These are phyloP conservation scores for Acanthamoeba healyi DNA, from an alignment of 208 protist genomes.

Conservation along the genomic window DNA sequence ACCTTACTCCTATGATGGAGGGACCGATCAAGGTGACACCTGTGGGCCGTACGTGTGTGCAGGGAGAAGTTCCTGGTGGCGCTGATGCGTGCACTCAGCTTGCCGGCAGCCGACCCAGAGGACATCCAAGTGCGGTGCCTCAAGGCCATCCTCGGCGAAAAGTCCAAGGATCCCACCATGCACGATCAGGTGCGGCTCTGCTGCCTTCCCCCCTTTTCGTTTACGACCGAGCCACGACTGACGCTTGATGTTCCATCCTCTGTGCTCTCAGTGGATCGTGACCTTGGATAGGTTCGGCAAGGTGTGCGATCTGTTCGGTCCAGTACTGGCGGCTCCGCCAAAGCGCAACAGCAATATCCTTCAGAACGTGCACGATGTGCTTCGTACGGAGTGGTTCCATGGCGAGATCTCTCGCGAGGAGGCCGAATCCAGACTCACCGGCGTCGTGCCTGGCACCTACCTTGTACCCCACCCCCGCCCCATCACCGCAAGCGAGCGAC, in stretches of 20 bases:
- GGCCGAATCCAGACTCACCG: conserved; percentile 74
- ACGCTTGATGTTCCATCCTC: too few species aligned
- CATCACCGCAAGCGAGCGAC: too few species aligned
- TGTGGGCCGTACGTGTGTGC: not conserved
- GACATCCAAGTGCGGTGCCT: conserved; percentile 82
- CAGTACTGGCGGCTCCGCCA: not conserved
- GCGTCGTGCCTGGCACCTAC: conserved; percentile 82
- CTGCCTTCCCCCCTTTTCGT: not conserved
- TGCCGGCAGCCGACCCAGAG: conserved; percentile 14
- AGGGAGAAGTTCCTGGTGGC: conserved; percentile 28
- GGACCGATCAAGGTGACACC: not conserved
- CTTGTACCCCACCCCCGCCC: conserved; percentile 61
- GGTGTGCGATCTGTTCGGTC: conserved; percentile 58
- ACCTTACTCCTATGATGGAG: too few species aligned
- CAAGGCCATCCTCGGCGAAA: conserved; percentile 78
- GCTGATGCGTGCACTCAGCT: not conserved
- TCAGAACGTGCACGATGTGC: conserved; percentile 16
- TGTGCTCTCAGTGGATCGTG: conserved; percentile 14
- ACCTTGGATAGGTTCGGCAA: conserved; percentile 47
- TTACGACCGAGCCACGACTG: too few species aligned
- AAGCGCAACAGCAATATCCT: conserved; percentile 35
- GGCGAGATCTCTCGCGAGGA: conserved; percentile 84
- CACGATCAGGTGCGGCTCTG: not conserved
- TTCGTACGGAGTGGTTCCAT: conserved; percentile 83
- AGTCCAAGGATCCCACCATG: conserved; percentile 32